Percentiles rank a stretch among this genome's conserved stretches.
phyloP scores from a whole-genome alignment of 148 eudicot genomes.

The Vaccinium myrtillus region DNA sequence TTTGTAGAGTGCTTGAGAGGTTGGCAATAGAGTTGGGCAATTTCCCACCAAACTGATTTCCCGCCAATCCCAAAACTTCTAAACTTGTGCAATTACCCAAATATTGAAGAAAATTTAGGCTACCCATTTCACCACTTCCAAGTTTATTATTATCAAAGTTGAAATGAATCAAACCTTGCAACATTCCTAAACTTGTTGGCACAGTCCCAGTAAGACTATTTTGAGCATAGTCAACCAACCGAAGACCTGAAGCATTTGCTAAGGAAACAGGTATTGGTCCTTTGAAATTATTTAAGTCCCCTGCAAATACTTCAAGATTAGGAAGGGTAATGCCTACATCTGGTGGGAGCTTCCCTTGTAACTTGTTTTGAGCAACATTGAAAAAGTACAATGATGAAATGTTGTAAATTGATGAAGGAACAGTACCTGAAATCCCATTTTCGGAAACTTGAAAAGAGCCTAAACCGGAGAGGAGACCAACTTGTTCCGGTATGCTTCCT shows the following conservation, averaged over 20 bases:
- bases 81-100: slow-evolving; percentile 24
- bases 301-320: slow-evolving; percentile 14
- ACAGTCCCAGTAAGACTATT: slow-evolving; percentile 28
- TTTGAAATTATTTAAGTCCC: slow-evolving; percentile 21
- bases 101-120: slow-evolving; percentile 5
- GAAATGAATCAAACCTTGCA: background rate
- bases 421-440: slow-evolving; percentile 14
- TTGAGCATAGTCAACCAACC: slow-evolving; percentile 9
- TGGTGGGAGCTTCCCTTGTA: slow-evolving; percentile 19
- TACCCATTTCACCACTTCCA: slow-evolving; percentile 1
- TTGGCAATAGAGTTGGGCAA: slow-evolving; percentile 19
- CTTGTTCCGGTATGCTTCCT: slow-evolving; percentile 27
- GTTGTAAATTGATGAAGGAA: slow-evolving; percentile 27
- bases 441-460: too few relatives aligned
- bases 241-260: slow-evolving; percentile 22
- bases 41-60: slow-evolving; percentile 23
- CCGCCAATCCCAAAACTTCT: background rate
- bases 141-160: slow-evolving; percentile 14
- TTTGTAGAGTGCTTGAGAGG: background rate
- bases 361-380: background rate
- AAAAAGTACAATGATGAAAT: slow-evolving; percentile 18
- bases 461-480: too few relatives aligned
- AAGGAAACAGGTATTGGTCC: slow-evolving; percentile 31
- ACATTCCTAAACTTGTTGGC: slow-evolving; percentile 16
- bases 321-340: slow-evolving; percentile 21